These are phyloP conservation scores for Cercophora sp. DNA, from an alignment of 495 filamentous ascomycete species.

Conservation along the genomic window DNA sequence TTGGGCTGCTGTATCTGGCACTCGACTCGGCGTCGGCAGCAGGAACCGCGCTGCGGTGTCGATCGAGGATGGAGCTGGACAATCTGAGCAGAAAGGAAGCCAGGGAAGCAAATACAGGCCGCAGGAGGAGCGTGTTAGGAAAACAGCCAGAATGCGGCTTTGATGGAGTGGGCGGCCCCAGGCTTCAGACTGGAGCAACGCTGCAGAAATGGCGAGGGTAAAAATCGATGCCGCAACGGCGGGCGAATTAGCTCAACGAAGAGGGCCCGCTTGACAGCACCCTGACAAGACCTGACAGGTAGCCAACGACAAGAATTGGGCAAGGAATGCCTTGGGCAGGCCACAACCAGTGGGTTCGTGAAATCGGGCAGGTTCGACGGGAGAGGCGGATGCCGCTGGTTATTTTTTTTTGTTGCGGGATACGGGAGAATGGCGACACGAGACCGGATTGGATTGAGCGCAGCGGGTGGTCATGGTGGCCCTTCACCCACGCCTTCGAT, in stretches of 20 bases:
- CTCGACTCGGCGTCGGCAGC: conserved; percentile 13
- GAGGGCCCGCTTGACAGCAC: conserved; percentile 6
- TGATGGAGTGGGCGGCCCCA: conserved; percentile 2
- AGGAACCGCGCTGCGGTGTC: conserved; percentile 27
- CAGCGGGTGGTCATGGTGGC: no score
- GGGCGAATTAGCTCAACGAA: conserved; percentile 21
- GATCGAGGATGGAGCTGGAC: no score
- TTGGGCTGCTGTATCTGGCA: no score
- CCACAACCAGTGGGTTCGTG: conserved; percentile 4
- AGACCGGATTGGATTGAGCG: conserved; percentile 2
- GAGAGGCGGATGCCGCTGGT: conserved; percentile 6
- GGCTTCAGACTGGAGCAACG: conserved; percentile 3
- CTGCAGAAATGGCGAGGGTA: conserved; percentile 8
- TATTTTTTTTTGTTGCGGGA: background rate
- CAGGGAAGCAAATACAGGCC: background rate
- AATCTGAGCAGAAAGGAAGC: conserved; percentile 8
- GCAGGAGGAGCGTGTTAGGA: background rate
- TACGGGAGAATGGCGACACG: conserved; percentile 10
- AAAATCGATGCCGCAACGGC: conserved; percentile 15
- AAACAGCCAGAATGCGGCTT: conserved; percentile 18
- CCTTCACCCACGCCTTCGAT: no score
- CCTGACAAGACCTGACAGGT: conserved; percentile 8
- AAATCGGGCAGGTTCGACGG: conserved; percentile 5
- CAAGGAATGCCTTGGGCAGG: conserved; percentile 9
- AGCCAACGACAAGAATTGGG: conserved; percentile 14